Conservation (phyloP, 805 yeast genomes). For the Phaffomyces antillensis region DNA sequence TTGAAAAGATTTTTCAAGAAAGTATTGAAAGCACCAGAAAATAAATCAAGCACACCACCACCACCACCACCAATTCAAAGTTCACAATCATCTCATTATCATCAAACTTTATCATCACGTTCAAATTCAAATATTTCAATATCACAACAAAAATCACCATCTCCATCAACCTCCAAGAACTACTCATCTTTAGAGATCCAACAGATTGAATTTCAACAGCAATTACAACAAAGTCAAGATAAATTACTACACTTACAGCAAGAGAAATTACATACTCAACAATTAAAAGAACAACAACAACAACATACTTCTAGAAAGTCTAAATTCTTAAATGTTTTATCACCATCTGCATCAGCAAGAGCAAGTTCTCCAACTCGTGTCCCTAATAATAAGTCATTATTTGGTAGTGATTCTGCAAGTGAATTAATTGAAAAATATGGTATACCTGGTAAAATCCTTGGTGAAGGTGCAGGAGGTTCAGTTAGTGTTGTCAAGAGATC, state of each 20-base stretch:
- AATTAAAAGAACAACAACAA: slow-evolving; percentile 1
- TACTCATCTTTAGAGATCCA: slow-evolving; percentile 7
- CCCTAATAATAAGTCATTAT: slow-evolving; percentile 22
- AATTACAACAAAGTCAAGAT: slow-evolving; percentile 6
- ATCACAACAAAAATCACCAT: neutral
- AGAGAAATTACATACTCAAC: slow-evolving; percentile 4
- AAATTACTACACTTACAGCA: slow-evolving; percentile 4
- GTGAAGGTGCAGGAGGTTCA: slow-evolving; percentile 93
- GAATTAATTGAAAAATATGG: slow-evolving; percentile 60
- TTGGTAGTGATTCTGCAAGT: slow-evolving; percentile 32
- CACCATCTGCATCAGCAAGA: slow-evolving; percentile 21
- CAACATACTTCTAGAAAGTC: slow-evolving; percentile 10
- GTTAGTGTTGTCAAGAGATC: slow-evolving; percentile 69
- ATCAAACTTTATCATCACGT: neutral
- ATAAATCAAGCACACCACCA: slow-evolving; percentile 1
- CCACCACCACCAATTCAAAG: neutral
- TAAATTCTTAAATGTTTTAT: slow-evolving; percentile 17
- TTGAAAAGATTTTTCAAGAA: slow-evolving; percentile 49
- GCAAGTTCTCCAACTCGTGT: slow-evolving; percentile 6
- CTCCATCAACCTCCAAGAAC: neutral
- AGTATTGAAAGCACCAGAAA: slow-evolving; percentile 19
- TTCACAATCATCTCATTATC: neutral
- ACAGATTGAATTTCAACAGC: slow-evolving; percentile 8
- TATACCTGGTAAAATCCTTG: slow-evolving; percentile 63
- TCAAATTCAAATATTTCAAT: neutral